phyloP scores from a whole-genome alignment of 2,329 filamentous ascomycete species.

The Nothophoma quercina region DNA sequence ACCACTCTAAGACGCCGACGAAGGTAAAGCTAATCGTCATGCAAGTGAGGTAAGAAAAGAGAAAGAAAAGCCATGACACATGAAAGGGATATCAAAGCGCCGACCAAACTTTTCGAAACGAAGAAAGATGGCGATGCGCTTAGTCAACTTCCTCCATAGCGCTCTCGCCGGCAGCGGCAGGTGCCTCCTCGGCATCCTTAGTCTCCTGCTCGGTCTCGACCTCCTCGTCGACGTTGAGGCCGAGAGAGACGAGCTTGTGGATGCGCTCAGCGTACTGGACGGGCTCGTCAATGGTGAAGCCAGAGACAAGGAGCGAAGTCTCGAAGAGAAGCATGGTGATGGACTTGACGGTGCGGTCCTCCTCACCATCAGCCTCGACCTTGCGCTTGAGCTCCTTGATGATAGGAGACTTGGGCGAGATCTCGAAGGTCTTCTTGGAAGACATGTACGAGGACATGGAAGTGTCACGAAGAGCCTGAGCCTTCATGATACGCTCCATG shows the following conservation, averaged over 20 bases:
- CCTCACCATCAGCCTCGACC: conserved; percentile 96
- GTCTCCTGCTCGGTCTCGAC: conserved; percentile 72
- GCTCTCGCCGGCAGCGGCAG: conserved; percentile 78
- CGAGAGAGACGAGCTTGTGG: conserved; percentile 98
- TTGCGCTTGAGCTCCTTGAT: conserved; percentile 99
- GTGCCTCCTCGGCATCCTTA: conserved; percentile 64
- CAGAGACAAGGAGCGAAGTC: conserved; percentile 97
- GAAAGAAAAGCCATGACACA: conserved; percentile 48
- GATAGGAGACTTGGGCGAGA: conserved; percentile 97
- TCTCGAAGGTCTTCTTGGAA: conserved; percentile 99
- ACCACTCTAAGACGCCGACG: conserved; percentile 47
- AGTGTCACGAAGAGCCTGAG: conserved; percentile 98
- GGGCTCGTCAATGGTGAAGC: conserved; percentile 99
- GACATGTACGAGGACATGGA: conserved; percentile 99
- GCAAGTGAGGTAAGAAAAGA: conserved; percentile 42
- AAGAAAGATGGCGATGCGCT: conserved; percentile 33
- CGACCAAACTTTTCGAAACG: conserved; percentile 48
- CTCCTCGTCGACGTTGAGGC: conserved; percentile 96
- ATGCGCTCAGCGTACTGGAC: conserved; percentile 98
- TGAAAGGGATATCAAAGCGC: conserved; percentile 51
- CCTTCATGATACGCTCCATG: conserved; percentile 99
- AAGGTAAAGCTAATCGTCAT: conserved; percentile 40
- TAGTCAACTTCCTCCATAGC: conserved; percentile 99
- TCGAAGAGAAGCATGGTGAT: conserved; percentile 99
- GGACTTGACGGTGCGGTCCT: conserved; percentile 98